Evolutionary conservation across 345 rosid species (phyloP), one percentile per base, ranked within the genome.

Genomic region (Salix dunnii): DNA sequence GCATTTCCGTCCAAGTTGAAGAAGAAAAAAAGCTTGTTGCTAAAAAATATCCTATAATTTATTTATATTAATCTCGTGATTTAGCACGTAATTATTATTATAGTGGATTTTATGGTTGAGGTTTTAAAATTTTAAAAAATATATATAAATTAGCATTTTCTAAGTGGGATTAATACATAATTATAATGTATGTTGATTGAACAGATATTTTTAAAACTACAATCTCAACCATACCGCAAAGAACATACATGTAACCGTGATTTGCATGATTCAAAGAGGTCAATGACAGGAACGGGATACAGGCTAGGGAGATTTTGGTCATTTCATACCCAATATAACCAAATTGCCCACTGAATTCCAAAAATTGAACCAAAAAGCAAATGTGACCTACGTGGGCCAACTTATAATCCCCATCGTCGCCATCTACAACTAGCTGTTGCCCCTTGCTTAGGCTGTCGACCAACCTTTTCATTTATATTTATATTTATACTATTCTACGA

Each of bases 341-440:
- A 84, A 80, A 80, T 84, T 81, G 83, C 83, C 87, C 89, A 88
- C 86, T 77, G 83, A 79, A 86, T 78, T 89, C 89, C 88, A 86
- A 85, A 71, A 46, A 58, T 9, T 72, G 84, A 82, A 78, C 69
- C 83, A 70, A 77, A 83, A 83, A 46, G 84, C 80, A 74, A 80
- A 82, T 82, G 68, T 76, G 90, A 79, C 87, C 87, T 78, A 82
- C 88, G 72, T 71, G 84, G 74, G 65, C 85, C 81, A 72, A 58
- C 78, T 80, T 80, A 78, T 85, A 85, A 86, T 89, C 88, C 74
- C 82, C 87, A 74, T 83, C 87, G 91, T 88, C 91, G 80, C 85
- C 79, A 85, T 91, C 91, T 87, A 90, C 87, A 21, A 9, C 60
- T 21, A 85, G 77, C 90, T 80, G 83, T 78, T 87, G 81, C 80